These are phyloP conservation scores for Acorus gramineus DNA, from an alignment of 106 monocot genomes.

Conservation along the genomic window DNA sequence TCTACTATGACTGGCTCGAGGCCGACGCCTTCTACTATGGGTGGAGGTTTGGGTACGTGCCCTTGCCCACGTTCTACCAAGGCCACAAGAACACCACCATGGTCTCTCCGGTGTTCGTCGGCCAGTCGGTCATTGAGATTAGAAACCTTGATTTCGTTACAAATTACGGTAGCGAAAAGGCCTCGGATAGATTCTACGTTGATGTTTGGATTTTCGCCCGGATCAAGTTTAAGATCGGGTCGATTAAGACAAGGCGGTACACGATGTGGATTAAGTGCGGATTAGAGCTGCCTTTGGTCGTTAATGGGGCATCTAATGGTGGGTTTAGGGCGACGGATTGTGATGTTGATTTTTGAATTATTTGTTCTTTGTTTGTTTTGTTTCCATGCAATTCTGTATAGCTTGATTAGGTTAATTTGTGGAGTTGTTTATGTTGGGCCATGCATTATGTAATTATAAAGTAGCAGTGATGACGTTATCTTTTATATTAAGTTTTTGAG, in stretches of 20 bases:
- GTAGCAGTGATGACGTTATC: too few relatives aligned
- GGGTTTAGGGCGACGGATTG: not conserved
- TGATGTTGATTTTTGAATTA: not conserved
- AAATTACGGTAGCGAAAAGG: too few relatives aligned
- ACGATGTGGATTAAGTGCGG: not conserved
- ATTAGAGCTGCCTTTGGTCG: not conserved
- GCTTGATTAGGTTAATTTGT: too few relatives aligned
- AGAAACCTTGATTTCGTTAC: too few relatives aligned
- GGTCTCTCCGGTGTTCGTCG: conserved; percentile 23
- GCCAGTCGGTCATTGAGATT: conserved; percentile 4
- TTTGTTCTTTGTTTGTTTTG: too few relatives aligned
- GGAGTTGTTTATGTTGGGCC: too few relatives aligned
- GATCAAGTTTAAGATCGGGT: not conserved
- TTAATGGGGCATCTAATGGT: not conserved
- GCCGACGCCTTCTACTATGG: conserved; percentile 41
- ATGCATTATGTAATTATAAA: too few relatives aligned
- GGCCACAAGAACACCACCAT: conserved; percentile 46
- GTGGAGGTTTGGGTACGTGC: conserved; percentile 24
- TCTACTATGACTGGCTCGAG: conserved; percentile 66
- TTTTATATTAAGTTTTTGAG: too few relatives aligned
- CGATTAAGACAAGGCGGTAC: not conserved
- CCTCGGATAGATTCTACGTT: too few relatives aligned
- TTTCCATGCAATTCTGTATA: too few relatives aligned
- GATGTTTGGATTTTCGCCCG: too few relatives aligned
- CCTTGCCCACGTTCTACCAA: conserved; percentile 48